Base-by-base conservation (phyloP, 2,329 filamentous ascomycete species). In the Tricladium varicosporioides region DNA sequence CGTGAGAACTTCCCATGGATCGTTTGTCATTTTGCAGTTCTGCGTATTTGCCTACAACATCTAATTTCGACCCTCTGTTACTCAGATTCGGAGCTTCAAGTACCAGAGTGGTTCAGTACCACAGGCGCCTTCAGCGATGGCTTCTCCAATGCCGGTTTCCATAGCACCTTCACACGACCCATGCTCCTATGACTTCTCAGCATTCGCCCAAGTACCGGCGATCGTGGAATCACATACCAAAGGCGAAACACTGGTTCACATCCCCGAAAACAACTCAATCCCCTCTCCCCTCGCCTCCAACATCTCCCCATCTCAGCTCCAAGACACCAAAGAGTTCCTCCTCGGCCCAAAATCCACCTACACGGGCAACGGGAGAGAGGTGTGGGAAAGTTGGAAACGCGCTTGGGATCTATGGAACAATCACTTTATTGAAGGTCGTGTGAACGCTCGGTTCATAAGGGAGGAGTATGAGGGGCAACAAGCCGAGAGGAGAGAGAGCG, bases 391-490 rank as follows among this genome's bases (percentile, higher is more conserved):
- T 19, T 70, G 67, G 68, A 70, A 68, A 46, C 60, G 66, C 10
- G 68, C 68, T 1, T 70, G 61, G 60, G 67, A 69, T 62, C n/a
- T 70, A 1, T 69, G 66, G 65, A 69, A 70, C 44, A 65, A 66
- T 48, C 45, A 65, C 47, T 68, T 65, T 19, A 66, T 69, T 18
- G 62, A 67, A 42, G 66, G 68, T 16, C 57, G 68, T 1, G 60
- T 61, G 9, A 59, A 65, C 40, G 45, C 53, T 5, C 46, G 56
- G 5, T 69, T 64, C 64, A 52, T 69, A 11, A 53, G 53, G 27
- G 36, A 47, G 1, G 61, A 65, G 27, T 62, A 58, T 43, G 58
- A 58, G 31, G 53, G 53, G 11, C 49, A 57, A 36, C 54, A 57
- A 43, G 52, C 51, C 47, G 57, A 61, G 31, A 54, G 49, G n/a